Percentiles rank a stretch among this genome's conserved stretches.
These are phyloP conservation scores for Yamadazyma dendronema DNA, from an alignment of 1,139 yeast species.

Conservation along the genomic window DNA sequence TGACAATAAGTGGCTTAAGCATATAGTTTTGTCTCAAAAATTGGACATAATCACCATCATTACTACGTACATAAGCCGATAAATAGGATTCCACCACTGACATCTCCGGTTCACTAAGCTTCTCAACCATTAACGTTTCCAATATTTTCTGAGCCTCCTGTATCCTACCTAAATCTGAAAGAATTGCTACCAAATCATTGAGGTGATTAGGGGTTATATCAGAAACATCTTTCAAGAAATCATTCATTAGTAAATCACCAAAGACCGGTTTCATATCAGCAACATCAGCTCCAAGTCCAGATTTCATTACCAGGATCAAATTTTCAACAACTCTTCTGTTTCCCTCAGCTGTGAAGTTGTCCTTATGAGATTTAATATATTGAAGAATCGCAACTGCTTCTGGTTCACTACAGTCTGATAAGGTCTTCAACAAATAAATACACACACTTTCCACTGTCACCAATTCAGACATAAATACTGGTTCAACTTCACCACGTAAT, in stretches of 20 bases:
- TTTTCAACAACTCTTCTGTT: conserved; percentile 15
- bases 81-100: conserved; percentile 25
- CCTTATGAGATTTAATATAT: conserved; percentile 18
- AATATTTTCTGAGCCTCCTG: conserved; percentile 7
- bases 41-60: conserved; percentile 8
- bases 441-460: conserved; percentile 24
- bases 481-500: conserved; percentile 16
- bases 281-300: neutral
- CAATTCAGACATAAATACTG: conserved; percentile 9
- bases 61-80: conserved; percentile 11
- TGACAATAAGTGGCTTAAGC: conserved; percentile 33
- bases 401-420: neutral
- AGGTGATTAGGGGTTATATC: conserved; percentile 22
- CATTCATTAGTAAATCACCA: conserved; percentile 2
- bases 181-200: conserved; percentile 27
- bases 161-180: conserved; percentile 7
- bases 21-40: conserved; percentile 23
- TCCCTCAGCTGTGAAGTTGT: conserved; percentile 20
- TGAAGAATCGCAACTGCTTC: conserved; percentile 15
- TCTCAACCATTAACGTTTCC: neutral
- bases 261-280: conserved; percentile 2
- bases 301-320: conserved; percentile 2
- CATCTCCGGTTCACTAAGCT: conserved; percentile 23
- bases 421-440: conserved; percentile 17
- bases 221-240: conserved; percentile 14